phyloP scores from a whole-genome alignment of 2,329 filamentous ascomycete genomes.

The Calonectria montana region DNA sequence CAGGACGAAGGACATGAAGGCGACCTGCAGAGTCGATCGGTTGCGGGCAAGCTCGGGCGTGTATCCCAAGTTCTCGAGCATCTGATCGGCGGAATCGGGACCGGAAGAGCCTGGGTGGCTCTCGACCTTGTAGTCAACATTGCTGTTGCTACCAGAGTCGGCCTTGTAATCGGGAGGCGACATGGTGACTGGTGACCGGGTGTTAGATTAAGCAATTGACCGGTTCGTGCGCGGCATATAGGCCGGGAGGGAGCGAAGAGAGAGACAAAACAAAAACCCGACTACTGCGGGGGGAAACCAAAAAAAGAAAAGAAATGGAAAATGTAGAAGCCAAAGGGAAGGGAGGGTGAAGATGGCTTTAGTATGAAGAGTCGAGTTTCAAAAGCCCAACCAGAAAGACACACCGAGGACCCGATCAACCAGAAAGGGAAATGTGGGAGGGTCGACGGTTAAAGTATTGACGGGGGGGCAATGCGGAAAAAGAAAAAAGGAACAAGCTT shows the following conservation, averaged over 20 bases:
- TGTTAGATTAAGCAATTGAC: background rate
- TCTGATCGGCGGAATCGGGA: constrained; percentile 66
- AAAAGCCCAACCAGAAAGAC: background rate
- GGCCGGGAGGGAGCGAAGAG: background rate
- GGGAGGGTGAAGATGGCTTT: background rate
- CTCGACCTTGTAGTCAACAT: constrained; percentile 45
- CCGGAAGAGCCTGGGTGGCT: constrained; percentile 28
- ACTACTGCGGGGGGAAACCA: constrained; percentile 14
- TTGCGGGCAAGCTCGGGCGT: constrained; percentile 73
- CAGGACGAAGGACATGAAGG: constrained; percentile 82
- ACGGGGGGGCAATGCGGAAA: constrained; percentile 23
- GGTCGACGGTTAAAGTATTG: constrained; percentile 3
- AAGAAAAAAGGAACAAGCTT: constrained; percentile 22
- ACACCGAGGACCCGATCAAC: background rate
- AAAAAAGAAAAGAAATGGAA: constrained; percentile 21
- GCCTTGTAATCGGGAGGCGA: constrained; percentile 35
- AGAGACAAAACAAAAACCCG: constrained; percentile 5
- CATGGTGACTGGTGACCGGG: constrained; percentile 9
- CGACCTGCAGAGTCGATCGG: constrained; percentile 75
- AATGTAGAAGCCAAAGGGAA: background rate
- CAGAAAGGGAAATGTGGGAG: constrained; percentile 10
- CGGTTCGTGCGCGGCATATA: background rate
- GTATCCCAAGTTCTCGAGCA: constrained; percentile 74
- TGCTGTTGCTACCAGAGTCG: constrained; percentile 35
- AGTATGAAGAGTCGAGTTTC: background rate